Conservation (phyloP, 805 yeast genomes). For the Sungouiozyma intestinalis region DNA sequence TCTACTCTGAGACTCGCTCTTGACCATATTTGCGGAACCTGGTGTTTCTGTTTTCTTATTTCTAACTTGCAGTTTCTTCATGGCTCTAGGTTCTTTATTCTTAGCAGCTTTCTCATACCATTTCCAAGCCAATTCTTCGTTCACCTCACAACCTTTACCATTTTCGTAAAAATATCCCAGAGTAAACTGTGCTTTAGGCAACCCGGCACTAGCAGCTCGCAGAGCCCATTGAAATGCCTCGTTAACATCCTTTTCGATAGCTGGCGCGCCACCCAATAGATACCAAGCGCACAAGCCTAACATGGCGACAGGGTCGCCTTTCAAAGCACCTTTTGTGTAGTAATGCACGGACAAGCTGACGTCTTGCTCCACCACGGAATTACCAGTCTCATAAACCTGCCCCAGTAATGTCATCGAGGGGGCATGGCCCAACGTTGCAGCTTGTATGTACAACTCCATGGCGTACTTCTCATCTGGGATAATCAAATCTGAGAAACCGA, state of each 20-base stretch:
- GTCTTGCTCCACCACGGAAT: slow-evolving; percentile 58
- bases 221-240: slow-evolving; percentile 95
- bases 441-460: slow-evolving; percentile 71
- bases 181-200: slow-evolving; percentile 76
- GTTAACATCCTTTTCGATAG: slow-evolving; percentile 59
- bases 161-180: slow-evolving; percentile 74
- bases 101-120: slow-evolving; percentile 76
- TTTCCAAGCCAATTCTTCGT: slow-evolving; percentile 44
- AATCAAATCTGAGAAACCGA: slow-evolving; percentile 79
- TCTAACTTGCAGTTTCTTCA: slow-evolving; percentile 23
- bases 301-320: slow-evolving; percentile 86
- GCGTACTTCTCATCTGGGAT: slow-evolving; percentile 79
- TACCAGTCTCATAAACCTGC: slow-evolving; percentile 70
- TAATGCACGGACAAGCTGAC: slow-evolving; percentile 81
- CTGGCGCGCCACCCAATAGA: slow-evolving; percentile 81
- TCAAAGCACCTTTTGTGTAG: slow-evolving; percentile 80
- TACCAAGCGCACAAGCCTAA: slow-evolving; percentile 96
- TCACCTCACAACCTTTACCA: slow-evolving; percentile 74
- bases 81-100: slow-evolving; percentile 44
- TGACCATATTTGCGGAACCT: slow-evolving; percentile 1
- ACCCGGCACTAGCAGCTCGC: slow-evolving; percentile 67
- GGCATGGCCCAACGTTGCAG: slow-evolving; percentile 79
- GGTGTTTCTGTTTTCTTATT: neutral
- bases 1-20: neutral
- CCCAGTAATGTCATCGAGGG: slow-evolving; percentile 77